A percentile compares a stretch with the other conserved stretches of the same genome.
These are phyloP conservation scores for Suillus plorans DNA, from an alignment of 768 basidiomycete species.

Conservation along the genomic window DNA sequence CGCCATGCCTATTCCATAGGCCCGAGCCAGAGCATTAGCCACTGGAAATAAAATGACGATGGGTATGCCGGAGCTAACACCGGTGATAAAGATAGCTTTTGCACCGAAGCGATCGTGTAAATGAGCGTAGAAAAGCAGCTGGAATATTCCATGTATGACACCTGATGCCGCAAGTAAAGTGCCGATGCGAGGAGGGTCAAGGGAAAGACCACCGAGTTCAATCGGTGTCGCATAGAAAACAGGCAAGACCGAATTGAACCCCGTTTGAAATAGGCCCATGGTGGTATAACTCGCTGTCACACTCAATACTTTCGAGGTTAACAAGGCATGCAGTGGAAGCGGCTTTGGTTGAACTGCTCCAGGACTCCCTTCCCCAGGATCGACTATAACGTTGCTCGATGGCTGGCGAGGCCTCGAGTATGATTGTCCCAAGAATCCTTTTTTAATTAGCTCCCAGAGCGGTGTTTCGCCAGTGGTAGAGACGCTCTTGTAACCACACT, in stretches of 20 bases:
- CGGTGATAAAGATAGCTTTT: neutral
- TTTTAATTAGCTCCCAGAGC: neutral
- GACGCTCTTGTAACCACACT: neutral
- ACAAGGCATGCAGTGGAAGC: conserved; percentile 46
- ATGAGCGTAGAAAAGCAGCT: conserved; percentile 59
- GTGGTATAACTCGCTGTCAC: conserved; percentile 60
- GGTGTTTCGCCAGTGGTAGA: neutral
- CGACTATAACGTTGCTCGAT: neutral
- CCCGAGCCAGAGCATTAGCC: neutral
- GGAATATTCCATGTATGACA: conserved; percentile 41
- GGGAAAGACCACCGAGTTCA: conserved; percentile 26
- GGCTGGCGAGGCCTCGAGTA: neutral
- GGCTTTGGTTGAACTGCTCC: conserved; percentile 16
- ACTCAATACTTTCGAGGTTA: conserved; percentile 54
- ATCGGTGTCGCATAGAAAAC: conserved; percentile 33
- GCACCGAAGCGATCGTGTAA: conserved; percentile 58
- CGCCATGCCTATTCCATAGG: neutral
- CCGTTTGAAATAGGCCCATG: conserved; percentile 62
- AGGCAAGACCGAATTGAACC: conserved; percentile 46
- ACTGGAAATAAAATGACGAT: neutral
- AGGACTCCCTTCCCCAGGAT: neutral
- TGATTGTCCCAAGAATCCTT: neutral
- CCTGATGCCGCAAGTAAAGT: conserved; percentile 24
- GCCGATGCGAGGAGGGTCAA: conserved; percentile 31
- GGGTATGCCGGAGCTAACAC: neutral